Percentiles rank a stretch among this genome's conserved stretches.
Evolutionary conservation across 139 green algal genomes (phyloP).

Genomic region (Chlamydomonas sp.): DNA sequence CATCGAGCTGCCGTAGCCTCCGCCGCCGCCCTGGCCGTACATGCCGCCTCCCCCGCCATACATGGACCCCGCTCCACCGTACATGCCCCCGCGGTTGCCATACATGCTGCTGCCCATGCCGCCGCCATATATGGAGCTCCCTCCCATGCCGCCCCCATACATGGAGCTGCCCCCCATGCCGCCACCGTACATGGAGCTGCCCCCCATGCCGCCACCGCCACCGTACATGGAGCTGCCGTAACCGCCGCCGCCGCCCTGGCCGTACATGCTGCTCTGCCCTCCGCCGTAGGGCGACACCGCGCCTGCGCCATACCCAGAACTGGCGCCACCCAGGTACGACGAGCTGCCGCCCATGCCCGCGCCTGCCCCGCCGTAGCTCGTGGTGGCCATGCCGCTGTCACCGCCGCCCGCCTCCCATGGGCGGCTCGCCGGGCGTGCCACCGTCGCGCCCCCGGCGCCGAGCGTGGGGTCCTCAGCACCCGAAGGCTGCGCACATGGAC

Average conservation of each 20-base stretch:
- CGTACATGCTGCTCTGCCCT: not conserved
- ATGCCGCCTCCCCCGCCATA: slow-evolving; percentile 32
- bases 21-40: slow-evolving; percentile 22
- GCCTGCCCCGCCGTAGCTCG: not conserved
- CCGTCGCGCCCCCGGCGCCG: too few species aligned
- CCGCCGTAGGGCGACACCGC: slow-evolving; percentile 1
- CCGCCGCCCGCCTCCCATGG: not conserved
- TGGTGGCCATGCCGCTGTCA: not conserved
- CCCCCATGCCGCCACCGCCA: not conserved
- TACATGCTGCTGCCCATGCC: slow-evolving; percentile 13
- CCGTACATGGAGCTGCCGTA: slow-evolving; percentile 15
- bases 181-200: slow-evolving; percentile 13
- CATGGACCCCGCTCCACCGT: slow-evolving; percentile 24
- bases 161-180: slow-evolving; percentile 3
- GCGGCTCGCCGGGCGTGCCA: too few species aligned
- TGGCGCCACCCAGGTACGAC: slow-evolving; percentile 2
- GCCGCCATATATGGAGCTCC: slow-evolving; percentile 17
- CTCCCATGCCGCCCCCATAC: slow-evolving; percentile 13
- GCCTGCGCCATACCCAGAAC: not conserved
- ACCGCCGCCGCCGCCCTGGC: not conserved
- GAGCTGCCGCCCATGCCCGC: not conserved
- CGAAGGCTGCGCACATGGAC: too few species aligned
- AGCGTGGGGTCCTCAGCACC: too few species aligned
- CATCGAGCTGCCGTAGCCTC: slow-evolving; percentile 26
- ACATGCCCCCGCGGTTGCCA: slow-evolving; percentile 19